Evolutionary conservation across 1,284 basidiomycete species (phyloP), one percentile per base, ranked within the genome.

Genomic region (Apiotrichum brassicae): DNA sequence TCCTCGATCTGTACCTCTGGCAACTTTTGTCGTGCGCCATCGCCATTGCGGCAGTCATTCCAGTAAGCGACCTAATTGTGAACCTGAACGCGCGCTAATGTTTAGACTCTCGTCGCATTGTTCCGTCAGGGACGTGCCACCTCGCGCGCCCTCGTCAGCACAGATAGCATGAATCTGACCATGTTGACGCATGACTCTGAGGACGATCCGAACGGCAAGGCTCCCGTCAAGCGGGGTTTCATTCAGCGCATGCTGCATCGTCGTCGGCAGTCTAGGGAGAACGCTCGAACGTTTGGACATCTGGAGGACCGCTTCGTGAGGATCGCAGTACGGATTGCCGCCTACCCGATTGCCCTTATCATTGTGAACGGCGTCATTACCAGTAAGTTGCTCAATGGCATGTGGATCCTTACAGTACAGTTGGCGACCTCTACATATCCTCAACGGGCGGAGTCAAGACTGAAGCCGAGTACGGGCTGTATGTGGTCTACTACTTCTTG

Each of bases 1-100:
- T 62, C 9, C 46, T 60, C 4, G 60, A 62, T 33, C 45, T 62
- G 59, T 68, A 66, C 37, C 55, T 68, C 6, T 66, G 64, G 64
- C 64, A 68, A 42, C 51, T 61, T 4, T 44, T 64, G 18, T 60
- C 65, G 5, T 58, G 58, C 25, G n/a, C 55, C 23, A 53, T 68
- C 11, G 62, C 65, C 2, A 54, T 54, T 9, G 39, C 55, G 2
- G 41, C 59, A 1, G 61, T 66, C 12, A 45, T 53, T 13, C 38
- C 46, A 32, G 42, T 43, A 24, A 14, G 41, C n/a, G 7, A 6
- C 7, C 8, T 3, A 12, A 20, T 14, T 34, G 33, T 14, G 33
- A 13, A 7, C 6, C 33, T 34, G 8, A 14, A 4, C 23, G 18
- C 18, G n/a, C 4, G 7, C 40, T 42, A 35, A 7, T 5, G 13